Conservation (phyloP, 2,329 filamentous ascomycete genomes). For the Ilyonectria destructans region DNA sequence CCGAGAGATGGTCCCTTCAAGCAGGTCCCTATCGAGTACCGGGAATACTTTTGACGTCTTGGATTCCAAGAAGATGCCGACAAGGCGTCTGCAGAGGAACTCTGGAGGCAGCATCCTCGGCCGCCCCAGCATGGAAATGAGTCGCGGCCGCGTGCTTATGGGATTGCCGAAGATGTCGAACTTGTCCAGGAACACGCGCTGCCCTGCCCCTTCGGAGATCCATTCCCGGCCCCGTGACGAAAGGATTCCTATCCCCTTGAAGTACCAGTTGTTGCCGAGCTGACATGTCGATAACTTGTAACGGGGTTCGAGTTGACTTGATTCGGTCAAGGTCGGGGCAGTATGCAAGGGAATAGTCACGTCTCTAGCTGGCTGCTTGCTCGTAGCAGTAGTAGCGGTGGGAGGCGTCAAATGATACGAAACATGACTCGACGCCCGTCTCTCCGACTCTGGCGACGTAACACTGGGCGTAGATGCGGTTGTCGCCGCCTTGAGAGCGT, state of each 20-base stretch:
- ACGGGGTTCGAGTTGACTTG: conserved; percentile 11
- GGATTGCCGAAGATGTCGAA: conserved; percentile 35
- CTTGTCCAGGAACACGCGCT: conserved; percentile 39
- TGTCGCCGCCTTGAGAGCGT: conserved; percentile 34
- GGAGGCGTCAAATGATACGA: conserved; percentile 12
- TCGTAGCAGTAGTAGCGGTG: neutral
- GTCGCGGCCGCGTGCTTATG: conserved; percentile 1
- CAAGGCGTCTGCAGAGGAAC: conserved; percentile 1
- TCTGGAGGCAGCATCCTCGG: conserved; percentile 10
- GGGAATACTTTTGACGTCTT: conserved; percentile 6
- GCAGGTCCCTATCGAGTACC: neutral
- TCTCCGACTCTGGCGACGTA: conserved; percentile 30
- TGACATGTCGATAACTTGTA: conserved; percentile 36
- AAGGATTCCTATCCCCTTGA: conserved; percentile 39
- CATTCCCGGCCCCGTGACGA: conserved; percentile 37
- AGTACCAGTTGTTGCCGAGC: conserved; percentile 40
- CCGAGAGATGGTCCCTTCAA: conserved; percentile 5
- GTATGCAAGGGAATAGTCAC: neutral
- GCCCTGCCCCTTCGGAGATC: conserved; percentile 40
- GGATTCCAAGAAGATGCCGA: conserved; percentile 1
- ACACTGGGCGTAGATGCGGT: conserved; percentile 13
- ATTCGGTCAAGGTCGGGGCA: neutral
- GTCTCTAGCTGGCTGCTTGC: conserved; percentile 1
- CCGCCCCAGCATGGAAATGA: neutral
- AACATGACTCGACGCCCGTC: conserved; percentile 8